These are phyloP conservation scores for Pseudogymnoascus pannorum DNA, from an alignment of 2,329 filamentous ascomycete species.

Conservation along the genomic window DNA sequence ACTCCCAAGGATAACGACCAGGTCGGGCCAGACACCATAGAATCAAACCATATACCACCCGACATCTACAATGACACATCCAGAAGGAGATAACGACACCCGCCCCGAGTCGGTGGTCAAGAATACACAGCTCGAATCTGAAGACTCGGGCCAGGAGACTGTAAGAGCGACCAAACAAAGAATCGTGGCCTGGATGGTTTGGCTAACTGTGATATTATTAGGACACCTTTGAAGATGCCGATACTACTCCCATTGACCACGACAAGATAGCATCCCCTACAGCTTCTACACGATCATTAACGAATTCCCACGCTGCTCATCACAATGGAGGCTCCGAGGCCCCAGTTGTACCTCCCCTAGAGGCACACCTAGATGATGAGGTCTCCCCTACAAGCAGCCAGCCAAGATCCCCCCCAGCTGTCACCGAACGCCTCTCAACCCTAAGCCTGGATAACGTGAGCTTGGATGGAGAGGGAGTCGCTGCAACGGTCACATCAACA, in stretches of 20 bases:
- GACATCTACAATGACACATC: neutral
- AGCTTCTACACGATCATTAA: neutral
- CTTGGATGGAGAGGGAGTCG: slow-evolving; percentile 47
- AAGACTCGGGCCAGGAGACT: slow-evolving; percentile 2
- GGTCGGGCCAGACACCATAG: neutral
- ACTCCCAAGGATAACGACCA: slow-evolving; percentile 9
- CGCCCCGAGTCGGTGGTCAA: slow-evolving; percentile 1
- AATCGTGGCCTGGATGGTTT: neutral
- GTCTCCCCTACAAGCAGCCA: slow-evolving; percentile 13
- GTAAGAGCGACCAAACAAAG: neutral
- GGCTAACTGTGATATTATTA: slow-evolving; percentile 28
- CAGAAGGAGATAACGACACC: neutral
- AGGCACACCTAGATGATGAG: slow-evolving; percentile 24
- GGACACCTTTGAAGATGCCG: slow-evolving; percentile 82
- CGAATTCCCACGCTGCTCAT: neutral
- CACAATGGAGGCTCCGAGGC: slow-evolving; percentile 1
- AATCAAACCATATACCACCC: neutral
- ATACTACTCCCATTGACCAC: slow-evolving; percentile 33
- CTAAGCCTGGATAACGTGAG: slow-evolving; percentile 57
- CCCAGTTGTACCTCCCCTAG: slow-evolving; percentile 35
- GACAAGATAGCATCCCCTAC: neutral
- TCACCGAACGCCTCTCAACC: slow-evolving; percentile 46
- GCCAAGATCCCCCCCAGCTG: slow-evolving; percentile 41
- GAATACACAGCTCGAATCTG: neutral
- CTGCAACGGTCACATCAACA: neutral